A percentile compares a stretch with the other conserved stretches of the same genome.
phyloP scores from a whole-genome alignment of 1,139 yeast species.

The Hanseniaspora sp. region DNA sequence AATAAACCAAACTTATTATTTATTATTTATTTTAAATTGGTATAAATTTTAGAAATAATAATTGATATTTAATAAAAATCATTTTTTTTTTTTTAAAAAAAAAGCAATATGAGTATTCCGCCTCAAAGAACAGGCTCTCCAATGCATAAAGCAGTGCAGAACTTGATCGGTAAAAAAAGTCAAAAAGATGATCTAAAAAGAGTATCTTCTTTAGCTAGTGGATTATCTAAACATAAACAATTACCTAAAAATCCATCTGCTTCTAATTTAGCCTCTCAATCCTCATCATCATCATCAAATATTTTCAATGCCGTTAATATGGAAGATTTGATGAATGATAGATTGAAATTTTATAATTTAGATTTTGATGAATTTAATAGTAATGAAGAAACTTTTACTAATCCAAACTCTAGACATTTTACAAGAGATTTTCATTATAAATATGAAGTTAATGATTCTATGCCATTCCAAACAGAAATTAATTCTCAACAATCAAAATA shows the following conservation, averaged over 20 bases:
- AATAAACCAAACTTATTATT: background rate
- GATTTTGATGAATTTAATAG: constrained; percentile 47
- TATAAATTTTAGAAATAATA: too few species aligned
- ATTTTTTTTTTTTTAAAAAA: background rate
- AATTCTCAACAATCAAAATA: constrained; percentile 63
- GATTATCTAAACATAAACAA: background rate
- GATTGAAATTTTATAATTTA: constrained; percentile 43
- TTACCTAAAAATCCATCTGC: background rate
- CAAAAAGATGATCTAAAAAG: constrained; percentile 2
- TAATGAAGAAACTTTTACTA: constrained; percentile 36
- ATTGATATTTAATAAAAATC: too few species aligned
- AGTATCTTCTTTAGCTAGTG: background rate
- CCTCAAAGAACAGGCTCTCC: background rate
- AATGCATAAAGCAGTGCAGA: constrained; percentile 11
- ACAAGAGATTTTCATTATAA: constrained; percentile 44
- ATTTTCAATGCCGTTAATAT: constrained; percentile 21
- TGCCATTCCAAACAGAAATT: constrained; percentile 70
- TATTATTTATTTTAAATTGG: too few species aligned
- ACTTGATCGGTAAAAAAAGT: background rate
- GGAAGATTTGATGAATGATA: constrained; percentile 23
- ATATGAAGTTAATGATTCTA: constrained; percentile 45
- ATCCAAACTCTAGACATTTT: constrained; percentile 47
- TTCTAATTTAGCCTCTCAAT: constrained; percentile 17
- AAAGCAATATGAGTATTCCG: constrained; percentile 6
- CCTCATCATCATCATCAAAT: constrained; percentile 10